Evolutionary conservation across 805 yeast genomes (phyloP).

Genomic region (Kregervanrija delftensis): DNA sequence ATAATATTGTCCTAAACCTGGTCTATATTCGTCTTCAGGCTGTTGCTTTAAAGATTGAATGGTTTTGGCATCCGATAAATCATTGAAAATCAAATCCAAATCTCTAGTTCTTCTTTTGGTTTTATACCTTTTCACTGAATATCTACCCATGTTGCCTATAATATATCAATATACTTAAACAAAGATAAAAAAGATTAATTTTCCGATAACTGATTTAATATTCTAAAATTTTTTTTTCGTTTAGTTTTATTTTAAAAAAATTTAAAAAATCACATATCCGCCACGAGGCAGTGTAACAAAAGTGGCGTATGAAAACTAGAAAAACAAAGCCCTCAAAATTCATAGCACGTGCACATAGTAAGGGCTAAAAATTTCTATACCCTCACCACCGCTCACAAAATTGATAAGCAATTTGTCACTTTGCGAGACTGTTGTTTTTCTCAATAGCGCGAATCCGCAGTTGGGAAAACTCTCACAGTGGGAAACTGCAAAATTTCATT

Average conservation of each 20-base stretch:
- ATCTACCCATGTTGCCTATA: constrained; percentile 63
- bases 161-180: neutral
- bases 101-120: constrained; percentile 85
- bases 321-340: neutral
- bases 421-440: too few relatives aligned
- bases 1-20: constrained; percentile 92
- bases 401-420: too few relatives aligned
- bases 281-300: too few relatives aligned
- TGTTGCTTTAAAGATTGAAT: constrained; percentile 68
- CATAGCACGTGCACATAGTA: neutral
- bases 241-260: neutral
- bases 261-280: too few relatives aligned
- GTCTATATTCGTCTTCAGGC: constrained; percentile 79
- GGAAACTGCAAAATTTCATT: too few relatives aligned
- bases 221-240: neutral
- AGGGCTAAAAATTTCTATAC: too few relatives aligned
- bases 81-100: constrained; percentile 74
- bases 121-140: constrained; percentile 79
- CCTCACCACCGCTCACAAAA: too few relatives aligned
- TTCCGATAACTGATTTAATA: neutral
- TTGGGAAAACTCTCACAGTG: too few relatives aligned
- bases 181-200: neutral
- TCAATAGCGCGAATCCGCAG: too few relatives aligned
- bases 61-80: constrained; percentile 57
- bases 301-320: neutral